Evolutionary conservation across 2,329 filamentous ascomycete species (phyloP), one percentile per base, ranked within the genome.

Genomic region (Hymenotorrendiella dingleyae): DNA sequence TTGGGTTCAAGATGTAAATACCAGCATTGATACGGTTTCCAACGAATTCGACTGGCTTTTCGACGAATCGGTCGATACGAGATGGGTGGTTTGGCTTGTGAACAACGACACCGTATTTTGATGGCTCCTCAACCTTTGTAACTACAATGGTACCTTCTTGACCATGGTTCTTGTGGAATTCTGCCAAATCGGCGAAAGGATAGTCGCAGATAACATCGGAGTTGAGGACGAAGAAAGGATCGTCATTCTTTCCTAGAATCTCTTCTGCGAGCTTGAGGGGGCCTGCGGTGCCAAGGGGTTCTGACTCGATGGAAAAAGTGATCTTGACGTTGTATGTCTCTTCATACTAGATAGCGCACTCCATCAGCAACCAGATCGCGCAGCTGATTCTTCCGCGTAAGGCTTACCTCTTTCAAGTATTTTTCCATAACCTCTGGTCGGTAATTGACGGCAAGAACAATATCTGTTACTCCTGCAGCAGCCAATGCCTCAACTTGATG

Each of bases 21-120:
- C 93, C 93, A 56, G 91, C 93, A 61, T 97, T 97, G 77, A 97
- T 97, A 54, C 91, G 86, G 78, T 97, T 97, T 60, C 91, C 91
- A 45, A 97, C 91, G 63, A 96, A 97, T 71, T 97, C 88, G 64
- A 97, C 87, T 27, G 91, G 91, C 77, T 98, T 98, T 80, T 98
- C 91, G 56, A 98, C 93, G 72, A 98, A 98, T 56, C 93, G 89
- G 69, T 98, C 93, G 67, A 98, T 97, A 63, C 86, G 82, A 35
- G 88, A 87, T 42, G 86, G 71, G 70, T 95, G 88, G 67, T 83
- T 86, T 50, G 89, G 88, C 74, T 94, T 93, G 81, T 97, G 91
- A 22, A 98, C 93, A 43, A 98, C 82, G 57, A 98, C 91, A 79
- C 91, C 91, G 66, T 97, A 98, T 71, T 98, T 98, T 63, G 88